These are phyloP conservation scores for Tuber brumale DNA, from an alignment of 495 filamentous ascomycete genomes.

Conservation along the genomic window DNA sequence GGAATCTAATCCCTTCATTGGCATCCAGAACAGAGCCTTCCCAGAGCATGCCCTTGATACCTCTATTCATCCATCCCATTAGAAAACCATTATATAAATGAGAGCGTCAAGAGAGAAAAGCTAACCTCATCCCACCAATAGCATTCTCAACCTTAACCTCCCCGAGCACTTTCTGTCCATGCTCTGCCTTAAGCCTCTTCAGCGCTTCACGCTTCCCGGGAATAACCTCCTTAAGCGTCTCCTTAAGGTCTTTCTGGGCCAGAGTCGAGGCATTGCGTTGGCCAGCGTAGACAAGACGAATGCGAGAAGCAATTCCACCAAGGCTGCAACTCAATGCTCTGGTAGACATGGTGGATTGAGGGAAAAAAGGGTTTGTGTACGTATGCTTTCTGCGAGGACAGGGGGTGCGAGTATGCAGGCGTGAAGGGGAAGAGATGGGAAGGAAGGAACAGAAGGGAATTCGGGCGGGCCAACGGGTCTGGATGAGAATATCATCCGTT, in stretches of 20 bases:
- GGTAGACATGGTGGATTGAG: neutral
- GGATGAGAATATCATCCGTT: neutral
- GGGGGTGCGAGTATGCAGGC: neutral
- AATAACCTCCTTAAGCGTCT: slow-evolving; percentile 71
- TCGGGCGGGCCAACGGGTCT: slow-evolving; percentile 18
- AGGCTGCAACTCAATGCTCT: neutral
- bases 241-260: slow-evolving; percentile 75
- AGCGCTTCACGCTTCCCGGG: slow-evolving; percentile 88
- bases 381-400: neutral
- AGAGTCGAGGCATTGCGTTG: slow-evolving; percentile 61
- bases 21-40: slow-evolving; percentile 96
- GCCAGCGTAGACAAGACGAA: slow-evolving; percentile 8
- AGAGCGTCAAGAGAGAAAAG: neutral
- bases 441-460: slow-evolving; percentile 3
- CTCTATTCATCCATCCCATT: slow-evolving; percentile 46
- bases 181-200: slow-evolving; percentile 73
- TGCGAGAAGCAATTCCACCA: slow-evolving; percentile 6
- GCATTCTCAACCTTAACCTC: slow-evolving; percentile 92
- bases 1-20: slow-evolving; percentile 96
- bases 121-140: slow-evolving; percentile 86
- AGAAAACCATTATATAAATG: neutral
- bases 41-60: slow-evolving; percentile 96
- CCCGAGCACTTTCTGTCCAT: slow-evolving; percentile 74
- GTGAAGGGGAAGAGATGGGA: neutral
- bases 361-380: slow-evolving; percentile 1